Percentiles rank a stretch among this genome's conserved stretches.
phyloP scores from a whole-genome alignment of 805 yeast genomes.

The Pichia scutulata region DNA sequence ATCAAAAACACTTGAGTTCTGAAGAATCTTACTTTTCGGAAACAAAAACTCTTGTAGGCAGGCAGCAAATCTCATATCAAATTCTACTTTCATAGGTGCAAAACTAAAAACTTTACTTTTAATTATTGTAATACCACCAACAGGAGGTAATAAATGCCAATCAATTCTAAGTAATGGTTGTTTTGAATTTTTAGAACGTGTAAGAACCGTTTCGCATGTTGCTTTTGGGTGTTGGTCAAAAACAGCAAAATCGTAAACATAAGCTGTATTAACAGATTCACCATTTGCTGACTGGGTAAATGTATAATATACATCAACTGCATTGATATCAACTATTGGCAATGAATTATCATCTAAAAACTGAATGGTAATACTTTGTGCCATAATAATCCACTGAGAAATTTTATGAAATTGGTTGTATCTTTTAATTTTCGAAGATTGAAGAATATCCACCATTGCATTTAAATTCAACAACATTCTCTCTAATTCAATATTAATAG shows the following conservation, averaged over 20 bases:
- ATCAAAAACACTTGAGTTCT: slow-evolving; percentile 1
- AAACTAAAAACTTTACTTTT: slow-evolving; percentile 40
- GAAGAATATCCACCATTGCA: slow-evolving; percentile 23
- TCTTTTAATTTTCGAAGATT: slow-evolving; percentile 22
- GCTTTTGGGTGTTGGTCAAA: slow-evolving; percentile 55
- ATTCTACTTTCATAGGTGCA: slow-evolving; percentile 48
- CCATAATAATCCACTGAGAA: slow-evolving; percentile 49
- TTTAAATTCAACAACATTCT: slow-evolving; percentile 18
- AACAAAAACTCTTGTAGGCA: slow-evolving; percentile 34
- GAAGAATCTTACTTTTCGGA: slow-evolving; percentile 14
- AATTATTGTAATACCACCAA: slow-evolving; percentile 58
- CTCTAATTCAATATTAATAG: slow-evolving; percentile 24
- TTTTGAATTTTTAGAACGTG: slow-evolving; percentile 22
- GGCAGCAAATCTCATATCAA: slow-evolving; percentile 49
- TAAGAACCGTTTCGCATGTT: slow-evolving; percentile 61
- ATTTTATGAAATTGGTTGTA: slow-evolving; percentile 30
- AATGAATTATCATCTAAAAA: slow-evolving; percentile 50
- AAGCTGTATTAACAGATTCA: slow-evolving; percentile 55
- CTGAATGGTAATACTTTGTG: slow-evolving; percentile 68
- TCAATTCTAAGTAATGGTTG: slow-evolving; percentile 33
- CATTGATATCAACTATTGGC: slow-evolving; percentile 68
- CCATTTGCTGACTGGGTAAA: slow-evolving; percentile 62
- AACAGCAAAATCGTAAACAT: slow-evolving; percentile 62
- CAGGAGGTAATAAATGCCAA: slow-evolving; percentile 52
- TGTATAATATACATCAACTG: slow-evolving; percentile 53